Evolutionary conservation across 2,329 filamentous ascomycete genomes (phyloP).

Genomic region (Bipolaris zeicola): DNA sequence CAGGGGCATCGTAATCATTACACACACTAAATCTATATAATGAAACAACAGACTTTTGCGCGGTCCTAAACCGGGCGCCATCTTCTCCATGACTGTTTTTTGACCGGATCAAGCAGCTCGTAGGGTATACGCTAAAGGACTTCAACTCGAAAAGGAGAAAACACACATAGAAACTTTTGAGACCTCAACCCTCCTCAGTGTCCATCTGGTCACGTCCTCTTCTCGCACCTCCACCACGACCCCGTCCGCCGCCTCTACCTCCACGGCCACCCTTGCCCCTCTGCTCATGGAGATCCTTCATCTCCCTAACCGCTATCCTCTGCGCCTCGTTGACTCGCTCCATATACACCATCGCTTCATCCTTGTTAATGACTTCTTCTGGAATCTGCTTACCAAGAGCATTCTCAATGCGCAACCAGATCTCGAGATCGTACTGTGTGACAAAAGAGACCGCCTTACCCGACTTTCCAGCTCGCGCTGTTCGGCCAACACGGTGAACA

Average conservation of each 20-base stretch:
- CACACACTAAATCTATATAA: no score
- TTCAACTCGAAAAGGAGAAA: neutral
- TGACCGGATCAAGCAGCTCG: constrained; percentile 10
- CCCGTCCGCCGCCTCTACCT: constrained; percentile 34
- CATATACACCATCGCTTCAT: constrained; percentile 84
- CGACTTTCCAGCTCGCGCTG: constrained; percentile 82
- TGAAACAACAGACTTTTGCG: constrained; percentile 2
- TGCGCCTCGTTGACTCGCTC: constrained; percentile 82
- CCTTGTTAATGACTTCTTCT: constrained; percentile 73
- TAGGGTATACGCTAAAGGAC: constrained; percentile 11
- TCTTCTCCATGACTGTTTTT: constrained; percentile 6
- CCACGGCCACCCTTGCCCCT: constrained; percentile 60
- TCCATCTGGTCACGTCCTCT: constrained; percentile 72
- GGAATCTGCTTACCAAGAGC: constrained; percentile 78
- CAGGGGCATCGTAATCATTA: no score
- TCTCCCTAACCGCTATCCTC: constrained; percentile 75
- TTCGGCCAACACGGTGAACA: constrained; percentile 86
- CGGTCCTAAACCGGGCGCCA: constrained; percentile 4
- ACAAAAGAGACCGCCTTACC: constrained; percentile 81
- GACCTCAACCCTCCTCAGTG: constrained; percentile 67
- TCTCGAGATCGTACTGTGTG: constrained; percentile 85
- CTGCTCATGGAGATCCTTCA: constrained; percentile 79
- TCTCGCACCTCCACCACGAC: constrained; percentile 45
- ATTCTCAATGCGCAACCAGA: constrained; percentile 80
- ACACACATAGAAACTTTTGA: neutral